Evolutionary conservation across 2,329 filamentous ascomycete species (phyloP).

Genomic region (Aureobasidium musti): DNA sequence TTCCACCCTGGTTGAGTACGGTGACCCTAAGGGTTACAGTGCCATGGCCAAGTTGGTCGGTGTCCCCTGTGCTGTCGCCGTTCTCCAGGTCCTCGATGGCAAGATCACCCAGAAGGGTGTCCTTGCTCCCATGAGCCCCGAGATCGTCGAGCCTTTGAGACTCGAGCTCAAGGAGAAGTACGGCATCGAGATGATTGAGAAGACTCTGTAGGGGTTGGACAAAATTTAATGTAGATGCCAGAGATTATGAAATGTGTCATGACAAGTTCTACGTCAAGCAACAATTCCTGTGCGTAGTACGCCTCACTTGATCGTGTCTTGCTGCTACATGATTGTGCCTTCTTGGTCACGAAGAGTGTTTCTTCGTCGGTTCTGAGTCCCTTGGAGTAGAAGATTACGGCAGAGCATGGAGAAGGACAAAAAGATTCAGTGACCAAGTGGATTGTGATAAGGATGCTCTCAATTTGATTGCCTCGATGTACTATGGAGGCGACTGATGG

Average conservation of each 20-base stretch:
- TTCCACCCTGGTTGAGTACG: constrained; percentile 81
- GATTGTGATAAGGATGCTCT: too few species aligned
- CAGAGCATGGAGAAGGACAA: too few species aligned
- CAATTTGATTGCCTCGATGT: too few species aligned
- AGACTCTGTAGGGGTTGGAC: constrained; percentile 48
- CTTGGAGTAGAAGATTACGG: too few species aligned
- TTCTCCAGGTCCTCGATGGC: constrained; percentile 48
- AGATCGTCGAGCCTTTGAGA: constrained; percentile 72
- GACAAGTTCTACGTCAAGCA: constrained; percentile 1
- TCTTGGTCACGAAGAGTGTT: too few species aligned
- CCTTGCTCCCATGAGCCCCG: constrained; percentile 72
- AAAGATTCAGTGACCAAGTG: too few species aligned
- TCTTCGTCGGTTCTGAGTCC: too few species aligned
- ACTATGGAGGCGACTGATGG: too few species aligned
- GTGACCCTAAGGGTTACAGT: constrained; percentile 70
- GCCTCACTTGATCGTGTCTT: too few species aligned
- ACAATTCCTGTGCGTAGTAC: too few species aligned
- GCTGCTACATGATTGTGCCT: too few species aligned
- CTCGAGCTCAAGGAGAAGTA: constrained; percentile 77
- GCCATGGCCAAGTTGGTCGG: constrained; percentile 84
- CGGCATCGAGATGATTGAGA: constrained; percentile 71
- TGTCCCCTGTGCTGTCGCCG: constrained; percentile 72
- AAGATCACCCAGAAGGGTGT: constrained; percentile 51
- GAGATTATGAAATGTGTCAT: constrained; percentile 19
- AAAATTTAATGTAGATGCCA: constrained; percentile 5